phyloP scores from a whole-genome alignment of 441 rosid genomes.

The Pelargonium myrrhifolium region DNA sequence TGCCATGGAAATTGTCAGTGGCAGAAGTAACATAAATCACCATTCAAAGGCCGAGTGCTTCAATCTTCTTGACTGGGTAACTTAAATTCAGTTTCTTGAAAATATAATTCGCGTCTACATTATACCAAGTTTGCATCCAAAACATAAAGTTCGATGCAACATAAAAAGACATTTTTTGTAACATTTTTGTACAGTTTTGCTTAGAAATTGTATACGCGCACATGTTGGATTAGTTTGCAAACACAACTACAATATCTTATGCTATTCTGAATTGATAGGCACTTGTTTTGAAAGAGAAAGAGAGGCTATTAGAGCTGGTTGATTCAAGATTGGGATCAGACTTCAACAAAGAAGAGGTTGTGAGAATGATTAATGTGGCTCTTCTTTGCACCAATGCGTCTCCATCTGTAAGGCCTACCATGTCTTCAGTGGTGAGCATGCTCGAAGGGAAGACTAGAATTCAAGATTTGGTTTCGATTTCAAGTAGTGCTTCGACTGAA shows the following conservation, averaged over 20 bases:
- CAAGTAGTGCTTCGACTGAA: slow-evolving; percentile 21
- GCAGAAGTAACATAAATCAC: slow-evolving; percentile 65
- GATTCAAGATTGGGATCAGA: slow-evolving; percentile 53
- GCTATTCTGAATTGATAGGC: slow-evolving; percentile 33
- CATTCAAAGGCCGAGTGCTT: slow-evolving; percentile 62
- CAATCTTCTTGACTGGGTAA: slow-evolving; percentile 80
- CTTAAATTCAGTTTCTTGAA: neutral
- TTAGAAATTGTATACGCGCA: too few species aligned
- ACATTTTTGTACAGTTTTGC: neutral
- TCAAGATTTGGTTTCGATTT: slow-evolving; percentile 65
- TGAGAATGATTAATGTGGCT: slow-evolving; percentile 65
- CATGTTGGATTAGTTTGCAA: too few species aligned
- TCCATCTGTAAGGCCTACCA: slow-evolving; percentile 68
- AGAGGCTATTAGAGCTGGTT: slow-evolving; percentile 54
- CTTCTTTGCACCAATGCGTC: slow-evolving; percentile 71
- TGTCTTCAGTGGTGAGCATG: slow-evolving; percentile 83
- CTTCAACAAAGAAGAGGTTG: slow-evolving; percentile 55
- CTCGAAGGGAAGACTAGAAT: slow-evolving; percentile 64
- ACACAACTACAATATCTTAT: too few species aligned
- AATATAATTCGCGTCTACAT: too few species aligned
- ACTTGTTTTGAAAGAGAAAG: slow-evolving; percentile 70
- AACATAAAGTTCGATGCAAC: too few species aligned
- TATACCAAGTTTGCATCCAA: too few species aligned
- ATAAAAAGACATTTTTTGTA: neutral
- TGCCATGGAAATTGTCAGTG: slow-evolving; percentile 41